Conservation (phyloP, 2,329 filamentous ascomycete species). For the Fusarium mundagurra region DNA sequence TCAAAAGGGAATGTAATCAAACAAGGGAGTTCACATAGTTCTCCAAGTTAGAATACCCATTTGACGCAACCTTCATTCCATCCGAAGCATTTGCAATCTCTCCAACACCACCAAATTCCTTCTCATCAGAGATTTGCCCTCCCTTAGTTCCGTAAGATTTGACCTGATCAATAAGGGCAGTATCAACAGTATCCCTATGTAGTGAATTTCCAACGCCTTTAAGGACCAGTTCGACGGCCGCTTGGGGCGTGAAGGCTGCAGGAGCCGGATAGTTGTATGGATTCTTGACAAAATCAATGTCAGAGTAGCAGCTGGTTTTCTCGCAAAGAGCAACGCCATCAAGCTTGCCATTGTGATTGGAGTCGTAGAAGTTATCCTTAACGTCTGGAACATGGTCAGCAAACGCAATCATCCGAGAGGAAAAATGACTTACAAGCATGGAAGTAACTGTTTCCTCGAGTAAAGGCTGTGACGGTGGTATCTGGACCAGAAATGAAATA, state of each 20-base stretch:
- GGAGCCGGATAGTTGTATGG: slow-evolving; percentile 56
- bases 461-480: slow-evolving; percentile 61
- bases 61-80: slow-evolving; percentile 52
- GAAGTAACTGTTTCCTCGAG: slow-evolving; percentile 64
- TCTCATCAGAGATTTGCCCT: slow-evolving; percentile 58
- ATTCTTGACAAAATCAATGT: slow-evolving; percentile 53
- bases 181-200: slow-evolving; percentile 56
- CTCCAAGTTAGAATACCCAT: slow-evolving; percentile 59
- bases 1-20: background rate
- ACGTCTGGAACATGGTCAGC: slow-evolving; percentile 49
- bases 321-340: slow-evolving; percentile 58
- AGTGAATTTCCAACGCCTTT: slow-evolving; percentile 54
- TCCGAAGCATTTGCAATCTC: slow-evolving; percentile 51
- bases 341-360: slow-evolving; percentile 58
- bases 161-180: slow-evolving; percentile 54
- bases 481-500: slow-evolving; percentile 66
- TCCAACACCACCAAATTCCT: slow-evolving; percentile 53
- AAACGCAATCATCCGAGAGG: fast-evolving
- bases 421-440: slow-evolving; percentile 52
- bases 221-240: slow-evolving; percentile 54
- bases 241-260: slow-evolving; percentile 50
- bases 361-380: slow-evolving; percentile 62
- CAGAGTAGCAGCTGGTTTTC: slow-evolving; percentile 56
- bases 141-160: slow-evolving; percentile 57
- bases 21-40: slow-evolving; percentile 62